Evolutionary conservation across 257 asterid genomes (phyloP), one percentile per base, ranked within the genome.

Genomic region (Solanum rostratum): DNA sequence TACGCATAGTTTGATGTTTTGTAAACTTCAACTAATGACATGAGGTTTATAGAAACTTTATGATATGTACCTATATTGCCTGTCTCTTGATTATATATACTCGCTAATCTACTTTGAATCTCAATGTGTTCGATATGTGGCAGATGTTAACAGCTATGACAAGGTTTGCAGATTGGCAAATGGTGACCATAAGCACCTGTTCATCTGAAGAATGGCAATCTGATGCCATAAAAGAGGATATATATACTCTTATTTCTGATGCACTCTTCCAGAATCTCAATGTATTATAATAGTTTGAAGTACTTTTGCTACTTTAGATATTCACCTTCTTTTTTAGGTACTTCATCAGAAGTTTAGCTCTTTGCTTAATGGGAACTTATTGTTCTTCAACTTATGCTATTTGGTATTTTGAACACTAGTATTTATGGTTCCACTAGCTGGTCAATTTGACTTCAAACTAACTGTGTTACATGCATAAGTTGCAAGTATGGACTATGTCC

Each of bases 131-230:
- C n/a, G 3, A 15, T 15, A 49, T 27, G 15, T 62, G 89, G 90
- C 95, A 95, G 98, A 95, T 86, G 70, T 82, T 8, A 85, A 76
- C 70, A 82, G 86, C 88, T 95, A 92, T 88, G 92, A 95, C 83
- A 90, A 83, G 22, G 85, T 95, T 33, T 95, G 98, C 84, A 91
- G 89, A 84, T 91, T 88, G 80, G 98, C 98, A 37, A 95, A 93
- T 86, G 98, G 97, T 82, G 94, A 92, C 68, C 89, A 84, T 85
- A 92, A 92, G 68, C 94, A 92, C 89, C 78, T 93, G 91, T 92
- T 95, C 83, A 88, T 91, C 82, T 92, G 87, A 92, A 88, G 54
- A 80, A 39, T 54, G 39, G 55, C 12, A 9, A 49, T 20, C 33
- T 7, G 30, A 22, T n/a, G 55, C 59, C 22, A 43, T 71, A 14